Percentiles rank a stretch among this genome's conserved stretches.
Evolutionary conservation across 2,329 filamentous ascomycete genomes (phyloP).

Genomic region (Diplodia intermedia): DNA sequence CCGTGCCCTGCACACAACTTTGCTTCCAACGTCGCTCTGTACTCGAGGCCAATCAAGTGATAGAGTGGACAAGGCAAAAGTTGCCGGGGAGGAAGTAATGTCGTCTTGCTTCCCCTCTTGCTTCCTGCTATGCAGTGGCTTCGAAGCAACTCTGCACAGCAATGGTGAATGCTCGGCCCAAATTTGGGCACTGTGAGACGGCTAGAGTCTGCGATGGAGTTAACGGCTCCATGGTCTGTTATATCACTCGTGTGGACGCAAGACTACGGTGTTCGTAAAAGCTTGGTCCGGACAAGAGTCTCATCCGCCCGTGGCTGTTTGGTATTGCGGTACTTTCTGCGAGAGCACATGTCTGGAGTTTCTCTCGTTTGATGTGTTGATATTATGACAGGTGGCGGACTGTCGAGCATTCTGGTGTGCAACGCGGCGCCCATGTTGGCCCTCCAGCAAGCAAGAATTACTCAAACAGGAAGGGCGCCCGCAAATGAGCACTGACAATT

Average conservation of each 20-base stretch:
- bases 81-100: neutral
- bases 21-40: neutral
- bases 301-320: neutral
- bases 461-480: constrained; percentile 11
- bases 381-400: neutral
- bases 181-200: neutral
- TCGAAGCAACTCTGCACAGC: neutral
- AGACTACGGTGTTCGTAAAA: neutral
- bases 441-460: neutral
- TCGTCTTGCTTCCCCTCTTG: neutral
- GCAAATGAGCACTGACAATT: neutral
- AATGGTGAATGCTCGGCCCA: neutral
- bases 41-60: neutral
- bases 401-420: neutral
- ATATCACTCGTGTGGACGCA: no score
- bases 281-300: neutral
- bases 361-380: neutral
- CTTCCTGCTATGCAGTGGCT: neutral
- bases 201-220: no score
- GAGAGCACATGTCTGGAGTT: neutral
- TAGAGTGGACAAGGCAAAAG: neutral
- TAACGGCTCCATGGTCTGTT: no score
- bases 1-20: neutral
- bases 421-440: neutral
- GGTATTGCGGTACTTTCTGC: neutral